Evolutionary conservation across 176 grass and related monocot species (phyloP).

Genomic region (Phragmites australis): DNA sequence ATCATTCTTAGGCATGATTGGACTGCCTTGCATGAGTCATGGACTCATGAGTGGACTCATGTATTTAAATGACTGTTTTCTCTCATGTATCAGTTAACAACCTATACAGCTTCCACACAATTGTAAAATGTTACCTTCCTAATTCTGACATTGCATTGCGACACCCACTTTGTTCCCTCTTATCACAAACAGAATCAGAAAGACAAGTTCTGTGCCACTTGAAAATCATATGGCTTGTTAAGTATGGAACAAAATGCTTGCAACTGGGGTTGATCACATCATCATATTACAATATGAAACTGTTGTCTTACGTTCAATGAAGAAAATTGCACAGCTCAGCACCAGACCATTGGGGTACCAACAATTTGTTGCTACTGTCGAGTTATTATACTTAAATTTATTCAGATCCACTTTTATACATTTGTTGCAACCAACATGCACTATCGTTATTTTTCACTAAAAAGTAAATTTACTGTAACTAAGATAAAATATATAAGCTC

Average conservation of each 20-base stretch:
- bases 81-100: conserved; percentile 14
- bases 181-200: conserved; percentile 17
- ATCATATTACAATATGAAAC: conserved; percentile 20
- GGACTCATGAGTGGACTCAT: neutral
- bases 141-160: conserved; percentile 14
- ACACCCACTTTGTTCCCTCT: conserved; percentile 28
- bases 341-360: neutral
- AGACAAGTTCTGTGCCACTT: neutral
- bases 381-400: conserved; percentile 13
- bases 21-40: conserved; percentile 15
- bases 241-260: neutral
- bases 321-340: neutral
- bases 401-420: neutral
- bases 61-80: conserved; percentile 7
- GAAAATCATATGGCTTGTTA: conserved; percentile 27
- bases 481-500: neutral
- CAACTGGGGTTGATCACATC: neutral
- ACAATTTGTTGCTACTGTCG: neutral
- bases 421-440: neutral
- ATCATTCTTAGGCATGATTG: conserved; percentile 4
- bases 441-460: neutral
- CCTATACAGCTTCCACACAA: conserved; percentile 16
- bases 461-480: neutral
- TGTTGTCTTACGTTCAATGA: neutral
- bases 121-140: conserved; percentile 21